These are phyloP conservation scores for Solanum sitiens DNA, from an alignment of 257 asterid genomes.

Conservation along the genomic window DNA sequence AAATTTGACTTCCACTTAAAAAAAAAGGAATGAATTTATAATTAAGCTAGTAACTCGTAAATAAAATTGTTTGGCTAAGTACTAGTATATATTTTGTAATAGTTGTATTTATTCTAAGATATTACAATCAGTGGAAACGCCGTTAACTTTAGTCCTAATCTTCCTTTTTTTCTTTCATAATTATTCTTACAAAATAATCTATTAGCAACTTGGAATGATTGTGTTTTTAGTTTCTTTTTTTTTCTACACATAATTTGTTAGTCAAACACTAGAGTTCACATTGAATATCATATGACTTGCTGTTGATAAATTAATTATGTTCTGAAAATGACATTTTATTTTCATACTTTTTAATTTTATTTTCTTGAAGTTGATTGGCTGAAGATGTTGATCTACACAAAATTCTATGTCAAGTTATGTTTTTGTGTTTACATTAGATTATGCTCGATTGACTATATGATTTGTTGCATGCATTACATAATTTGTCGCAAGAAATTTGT, in stretches of 20 bases:
- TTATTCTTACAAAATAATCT: neutral
- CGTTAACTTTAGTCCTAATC: neutral
- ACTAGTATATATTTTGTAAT: neutral
- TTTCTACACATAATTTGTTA: neutral
- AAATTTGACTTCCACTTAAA: fast-evolving
- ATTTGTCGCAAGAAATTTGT: neutral
- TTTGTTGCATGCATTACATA: neutral
- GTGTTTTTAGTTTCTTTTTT: neutral
- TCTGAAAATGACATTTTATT: neutral
- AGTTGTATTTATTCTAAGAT: neutral
- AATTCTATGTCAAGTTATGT: neutral
- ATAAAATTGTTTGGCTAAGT: neutral
- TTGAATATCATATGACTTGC: neutral
- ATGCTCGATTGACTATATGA: too few relatives aligned
- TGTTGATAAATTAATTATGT: neutral
- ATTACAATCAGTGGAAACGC: neutral
- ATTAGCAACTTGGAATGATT: neutral
- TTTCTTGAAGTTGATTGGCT: neutral
- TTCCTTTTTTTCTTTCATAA: neutral
- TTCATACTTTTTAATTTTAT: neutral
- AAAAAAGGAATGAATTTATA: neutral
- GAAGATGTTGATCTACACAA: neutral
- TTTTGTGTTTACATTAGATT: neutral
- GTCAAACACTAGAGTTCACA: neutral
- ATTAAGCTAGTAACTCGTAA: neutral